phyloP scores from a whole-genome alignment of 169 alveolate genomes.

The Plasmodium coatneyi region DNA sequence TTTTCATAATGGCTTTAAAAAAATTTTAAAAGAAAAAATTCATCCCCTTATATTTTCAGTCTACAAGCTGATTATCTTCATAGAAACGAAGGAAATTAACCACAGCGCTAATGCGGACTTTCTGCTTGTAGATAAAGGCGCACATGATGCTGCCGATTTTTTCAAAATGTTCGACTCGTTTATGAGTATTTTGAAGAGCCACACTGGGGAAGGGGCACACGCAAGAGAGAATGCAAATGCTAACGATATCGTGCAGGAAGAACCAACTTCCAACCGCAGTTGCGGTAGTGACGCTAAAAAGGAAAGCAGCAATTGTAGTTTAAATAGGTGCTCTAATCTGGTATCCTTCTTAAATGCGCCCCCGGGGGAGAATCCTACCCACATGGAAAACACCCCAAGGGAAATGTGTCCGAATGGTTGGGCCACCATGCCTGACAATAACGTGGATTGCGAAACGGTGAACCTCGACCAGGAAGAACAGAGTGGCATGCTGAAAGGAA shows the following conservation, averaged over 20 bases:
- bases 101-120: constrained; percentile 7
- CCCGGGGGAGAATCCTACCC: not conserved
- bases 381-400: not conserved
- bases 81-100: constrained; percentile 63
- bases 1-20: constrained; percentile 52
- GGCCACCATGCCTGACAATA: not conserved
- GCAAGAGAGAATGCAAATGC: not conserved
- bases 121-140: not conserved
- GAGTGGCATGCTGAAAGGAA: not conserved
- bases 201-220: not conserved
- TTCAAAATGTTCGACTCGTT: constrained; percentile 4
- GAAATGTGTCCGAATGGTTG: not conserved
- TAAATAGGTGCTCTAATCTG: not conserved
- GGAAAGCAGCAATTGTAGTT: not conserved
- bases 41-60: constrained; percentile 46
- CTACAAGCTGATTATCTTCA: constrained; percentile 46
- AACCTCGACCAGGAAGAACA: not conserved
- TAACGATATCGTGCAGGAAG: not conserved
- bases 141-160: not conserved
- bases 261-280: not conserved
- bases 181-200: constrained; percentile 8
- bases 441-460: not conserved
- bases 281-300: not conserved
- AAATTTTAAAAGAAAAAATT: constrained; percentile 44
- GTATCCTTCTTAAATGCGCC: not conserved